Evolutionary conservation across 345 rosid genomes (phyloP), one percentile per base, ranked within the genome.

Genomic region (Arabis alpina): DNA sequence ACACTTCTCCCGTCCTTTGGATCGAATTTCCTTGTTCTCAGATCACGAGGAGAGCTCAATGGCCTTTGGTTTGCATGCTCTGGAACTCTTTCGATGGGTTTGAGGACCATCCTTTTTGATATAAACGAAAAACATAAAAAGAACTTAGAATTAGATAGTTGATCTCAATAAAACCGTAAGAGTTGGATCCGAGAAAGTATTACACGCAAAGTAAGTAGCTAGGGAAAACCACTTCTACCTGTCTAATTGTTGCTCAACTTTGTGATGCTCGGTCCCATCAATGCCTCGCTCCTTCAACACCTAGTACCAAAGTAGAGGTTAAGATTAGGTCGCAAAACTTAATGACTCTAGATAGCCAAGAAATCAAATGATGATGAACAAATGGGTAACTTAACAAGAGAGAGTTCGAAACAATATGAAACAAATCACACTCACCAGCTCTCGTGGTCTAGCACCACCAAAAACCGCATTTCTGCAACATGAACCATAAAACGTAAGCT

Each of bases 381-480:
- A 28, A 62, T 3, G 14, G 10, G 66, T 23, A 70, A 43, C 27
- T 45, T 56, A 56, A 36, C 43, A 39, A 16, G 53, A 40, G 53
- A 54, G 37, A 45, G 30, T 11, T 16, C 24, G 66, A 40, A 65
- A 66, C 76, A 57, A 64, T 32, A 67, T 57, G 66, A 10, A 53
- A 69, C 47, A 62, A 65, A 69, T n/a, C 8, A 14, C 40, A 75
- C 88, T 82, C 60, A 88, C 96, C 85, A 86, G 70, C 79, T 91
- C 97, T 47, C 96, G 80, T 25, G 96, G 96, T 32, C 88, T 87
- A 53, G 96, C 96, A 80, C 93, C 93, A 24, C 97, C 96, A 79
- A 87, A 91, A 49, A 88, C 81, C 4, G 78, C 66, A 67, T 68
- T 81, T 84, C 97, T 91, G 93, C 87, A 77, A 11, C 72, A 64